phyloP scores from a whole-genome alignment of 768 basidiomycete species.

The Collybiopsis confluens region DNA sequence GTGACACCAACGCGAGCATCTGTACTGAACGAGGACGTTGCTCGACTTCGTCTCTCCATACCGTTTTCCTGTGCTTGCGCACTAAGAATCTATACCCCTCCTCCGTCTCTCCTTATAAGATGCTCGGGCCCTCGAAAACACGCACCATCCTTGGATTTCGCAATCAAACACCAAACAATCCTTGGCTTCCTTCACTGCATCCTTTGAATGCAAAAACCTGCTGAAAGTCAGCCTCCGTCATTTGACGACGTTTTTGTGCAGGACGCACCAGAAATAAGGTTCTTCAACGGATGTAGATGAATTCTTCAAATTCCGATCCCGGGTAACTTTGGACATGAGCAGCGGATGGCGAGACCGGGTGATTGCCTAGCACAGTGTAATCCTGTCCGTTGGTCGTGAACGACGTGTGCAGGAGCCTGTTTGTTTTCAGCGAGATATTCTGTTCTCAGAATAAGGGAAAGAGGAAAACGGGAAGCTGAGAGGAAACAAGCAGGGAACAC shows the following conservation, averaged over 20 bases:
- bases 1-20: no score
- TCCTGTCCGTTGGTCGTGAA: slow-evolving; percentile 29
- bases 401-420: slow-evolving; percentile 28
- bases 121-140: slow-evolving; percentile 37
- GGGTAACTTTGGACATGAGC: slow-evolving; percentile 41
- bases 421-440: neutral
- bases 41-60: no score
- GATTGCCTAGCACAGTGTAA: slow-evolving; percentile 53
- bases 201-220: slow-evolving; percentile 41
- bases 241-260: no score
- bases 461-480: no score
- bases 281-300: neutral
- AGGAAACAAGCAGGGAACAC: slow-evolving; percentile 9
- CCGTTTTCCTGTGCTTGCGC: no score
- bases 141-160: slow-evolving; percentile 38
- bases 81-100: slow-evolving; percentile 16
- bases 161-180: slow-evolving; percentile 32
- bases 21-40: no score
- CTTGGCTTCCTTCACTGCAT: slow-evolving; percentile 39
- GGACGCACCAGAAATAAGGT: slow-evolving; percentile 1
- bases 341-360: slow-evolving; percentile 54
- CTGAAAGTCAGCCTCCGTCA: neutral
- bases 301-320: slow-evolving; percentile 16
- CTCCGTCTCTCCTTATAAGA: slow-evolving; percentile 36
- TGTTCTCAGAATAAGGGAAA: no score